These are phyloP conservation scores for Anethum foeniculum DNA, from an alignment of 140 eudicot genomes.

Conservation along the genomic window DNA sequence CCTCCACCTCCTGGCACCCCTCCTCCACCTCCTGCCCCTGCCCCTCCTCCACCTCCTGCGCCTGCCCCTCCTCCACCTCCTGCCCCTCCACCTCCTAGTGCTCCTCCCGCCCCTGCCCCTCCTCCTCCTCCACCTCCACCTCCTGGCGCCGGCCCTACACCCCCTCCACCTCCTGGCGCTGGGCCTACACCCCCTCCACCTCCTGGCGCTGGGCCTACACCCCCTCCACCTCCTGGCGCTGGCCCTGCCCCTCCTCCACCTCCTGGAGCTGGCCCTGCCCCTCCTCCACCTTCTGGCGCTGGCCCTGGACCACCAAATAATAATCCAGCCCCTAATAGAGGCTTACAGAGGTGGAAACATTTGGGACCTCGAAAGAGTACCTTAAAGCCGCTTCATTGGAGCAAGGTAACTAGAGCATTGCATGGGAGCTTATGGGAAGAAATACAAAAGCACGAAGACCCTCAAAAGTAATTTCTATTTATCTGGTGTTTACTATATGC, in stretches of 20 bases:
- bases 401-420: slow-evolving; percentile 75
- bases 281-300: background rate
- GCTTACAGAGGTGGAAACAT: slow-evolving; percentile 30
- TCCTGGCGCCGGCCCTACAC: slow-evolving; percentile 18
- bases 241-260: background rate
- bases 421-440: slow-evolving; percentile 97
- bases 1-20: background rate
- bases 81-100: background rate
- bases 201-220: background rate
- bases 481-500: background rate
- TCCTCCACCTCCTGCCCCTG: background rate
- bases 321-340: slow-evolving; percentile 8
- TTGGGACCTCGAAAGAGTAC: slow-evolving; percentile 57
- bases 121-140: slow-evolving; percentile 13
- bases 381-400: slow-evolving; percentile 86
- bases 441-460: slow-evolving; percentile 63
- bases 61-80: background rate
- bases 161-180: background rate
- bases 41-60: background rate
- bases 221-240: background rate
- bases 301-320: slow-evolving; percentile 18
- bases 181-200: background rate
- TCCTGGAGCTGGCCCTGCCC: background rate
- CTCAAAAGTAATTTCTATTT: slow-evolving; percentile 42
- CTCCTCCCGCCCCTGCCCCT: background rate